These are phyloP conservation scores for Saccharomycopsis selenospora DNA, from an alignment of 805 yeast genomes.

Conservation along the genomic window DNA sequence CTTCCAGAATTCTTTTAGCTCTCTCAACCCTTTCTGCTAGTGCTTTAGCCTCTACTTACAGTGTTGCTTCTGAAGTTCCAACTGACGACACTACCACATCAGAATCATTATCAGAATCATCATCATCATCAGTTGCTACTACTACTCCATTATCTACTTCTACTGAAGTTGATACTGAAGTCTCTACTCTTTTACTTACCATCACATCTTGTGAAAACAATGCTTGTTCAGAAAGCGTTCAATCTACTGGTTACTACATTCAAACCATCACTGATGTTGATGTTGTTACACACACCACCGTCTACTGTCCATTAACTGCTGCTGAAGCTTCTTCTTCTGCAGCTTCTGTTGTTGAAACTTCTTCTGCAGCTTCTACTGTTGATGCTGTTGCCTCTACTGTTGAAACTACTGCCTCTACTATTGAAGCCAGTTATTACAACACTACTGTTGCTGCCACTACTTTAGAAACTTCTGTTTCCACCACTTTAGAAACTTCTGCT, in stretches of 20 bases:
- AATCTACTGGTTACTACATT: slow-evolving; percentile 18
- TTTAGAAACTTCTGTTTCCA: neutral
- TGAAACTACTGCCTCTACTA: neutral
- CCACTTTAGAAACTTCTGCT: neutral
- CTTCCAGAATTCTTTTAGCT: neutral
- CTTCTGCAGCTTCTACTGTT: neutral
- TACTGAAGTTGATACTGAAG: slow-evolving; percentile 13
- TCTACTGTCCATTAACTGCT: slow-evolving; percentile 20
- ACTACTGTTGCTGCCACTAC: neutral
- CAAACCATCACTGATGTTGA: slow-evolving; percentile 15
- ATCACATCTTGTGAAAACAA: slow-evolving; percentile 18
- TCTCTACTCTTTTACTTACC: slow-evolving; percentile 15
- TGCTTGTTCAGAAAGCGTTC: slow-evolving; percentile 18
- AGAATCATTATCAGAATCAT: too few species aligned
- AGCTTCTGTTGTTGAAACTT: neutral
- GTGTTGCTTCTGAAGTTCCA: slow-evolving; percentile 1
- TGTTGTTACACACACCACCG: slow-evolving; percentile 19
- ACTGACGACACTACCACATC: too few species aligned
- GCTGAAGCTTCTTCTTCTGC: neutral
- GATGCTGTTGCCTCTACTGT: neutral
- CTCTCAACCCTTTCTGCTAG: neutral
- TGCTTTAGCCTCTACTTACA: neutral
- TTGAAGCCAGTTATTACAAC: slow-evolving; percentile 1
- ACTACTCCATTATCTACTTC: slow-evolving; percentile 1
- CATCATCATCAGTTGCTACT: neutral